phyloP scores from a whole-genome alignment of 306 rosid genomes.

The Betula pendula region DNA sequence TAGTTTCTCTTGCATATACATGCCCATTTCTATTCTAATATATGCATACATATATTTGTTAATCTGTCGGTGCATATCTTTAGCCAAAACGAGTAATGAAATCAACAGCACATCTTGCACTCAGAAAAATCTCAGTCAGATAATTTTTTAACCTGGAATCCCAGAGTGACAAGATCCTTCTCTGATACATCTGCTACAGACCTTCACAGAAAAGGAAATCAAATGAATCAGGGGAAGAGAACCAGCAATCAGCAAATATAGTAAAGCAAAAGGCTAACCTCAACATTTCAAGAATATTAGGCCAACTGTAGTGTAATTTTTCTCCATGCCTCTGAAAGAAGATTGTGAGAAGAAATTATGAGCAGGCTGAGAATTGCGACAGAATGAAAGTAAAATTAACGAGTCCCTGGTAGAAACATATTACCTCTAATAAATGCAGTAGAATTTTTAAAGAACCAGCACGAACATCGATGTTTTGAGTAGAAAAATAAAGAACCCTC shows the following conservation, averaged over 20 bases:
- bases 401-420: conserved; percentile 18
- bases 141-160: conserved; percentile 77
- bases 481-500: conserved; percentile 78
- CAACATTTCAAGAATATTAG: conserved; percentile 86
- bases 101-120: neutral
- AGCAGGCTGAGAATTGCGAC: conserved; percentile 25
- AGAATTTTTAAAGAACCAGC: conserved; percentile 91
- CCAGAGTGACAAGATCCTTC: conserved; percentile 91
- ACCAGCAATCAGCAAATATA: conserved; percentile 15
- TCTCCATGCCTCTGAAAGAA: conserved; percentile 84
- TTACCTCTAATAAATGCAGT: conserved; percentile 94
- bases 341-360: conserved; percentile 27
- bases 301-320: conserved; percentile 86
- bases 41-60: neutral
- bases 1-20: neutral
- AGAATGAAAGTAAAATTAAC: conserved; percentile 26
- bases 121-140: conserved; percentile 6
- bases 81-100: neutral
- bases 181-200: conserved; percentile 90
- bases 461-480: conserved; percentile 71
- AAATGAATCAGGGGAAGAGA: conserved; percentile 31
- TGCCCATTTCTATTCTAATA: neutral
- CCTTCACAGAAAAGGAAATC: conserved; percentile 48
- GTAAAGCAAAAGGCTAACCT: conserved; percentile 54
- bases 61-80: neutral